These are phyloP conservation scores for Sporothrix variecibatus DNA, from an alignment of 2,329 filamentous ascomycete species.

Conservation along the genomic window DNA sequence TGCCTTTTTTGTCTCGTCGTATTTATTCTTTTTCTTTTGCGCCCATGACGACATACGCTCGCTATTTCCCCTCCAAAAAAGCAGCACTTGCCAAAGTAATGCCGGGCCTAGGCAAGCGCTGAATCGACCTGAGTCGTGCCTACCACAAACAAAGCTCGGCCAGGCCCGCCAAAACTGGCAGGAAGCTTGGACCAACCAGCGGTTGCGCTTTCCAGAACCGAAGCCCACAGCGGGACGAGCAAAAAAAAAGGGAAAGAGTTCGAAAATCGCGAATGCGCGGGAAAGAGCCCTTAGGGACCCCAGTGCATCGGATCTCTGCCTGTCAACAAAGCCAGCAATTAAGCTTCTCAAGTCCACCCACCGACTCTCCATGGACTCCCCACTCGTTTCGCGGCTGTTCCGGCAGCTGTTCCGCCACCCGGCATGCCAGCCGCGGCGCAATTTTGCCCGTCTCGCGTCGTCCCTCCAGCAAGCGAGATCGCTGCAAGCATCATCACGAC, in stretches of 20 bases:
- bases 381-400: slow-evolving; percentile 63
- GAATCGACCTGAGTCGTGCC: not conserved
- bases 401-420: slow-evolving; percentile 80
- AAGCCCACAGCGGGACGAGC: slow-evolving; percentile 1
- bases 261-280: not conserved
- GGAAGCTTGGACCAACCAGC: slow-evolving; percentile 25
- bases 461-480: slow-evolving; percentile 45
- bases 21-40: not conserved
- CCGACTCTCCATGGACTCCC: slow-evolving; percentile 30
- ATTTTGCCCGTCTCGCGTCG: slow-evolving; percentile 42
- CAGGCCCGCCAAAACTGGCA: slow-evolving; percentile 18
- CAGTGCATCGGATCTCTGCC: not conserved
- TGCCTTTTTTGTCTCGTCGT: not conserved
- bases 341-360: not conserved
- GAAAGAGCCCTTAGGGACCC: not conserved
- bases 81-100: not conserved
- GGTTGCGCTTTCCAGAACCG: slow-evolving; percentile 19
- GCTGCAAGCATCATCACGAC: slow-evolving; percentile 32
- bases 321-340: not conserved
- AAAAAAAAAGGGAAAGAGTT: not conserved
- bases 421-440: slow-evolving; percentile 59
- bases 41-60: slow-evolving; percentile 23
- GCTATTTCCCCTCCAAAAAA: slow-evolving; percentile 17
- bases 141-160: slow-evolving; percentile 9
- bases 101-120: not conserved